Base-by-base conservation (phyloP, 2,329 filamentous ascomycete genomes). In the Claviceps paspali region DNA sequence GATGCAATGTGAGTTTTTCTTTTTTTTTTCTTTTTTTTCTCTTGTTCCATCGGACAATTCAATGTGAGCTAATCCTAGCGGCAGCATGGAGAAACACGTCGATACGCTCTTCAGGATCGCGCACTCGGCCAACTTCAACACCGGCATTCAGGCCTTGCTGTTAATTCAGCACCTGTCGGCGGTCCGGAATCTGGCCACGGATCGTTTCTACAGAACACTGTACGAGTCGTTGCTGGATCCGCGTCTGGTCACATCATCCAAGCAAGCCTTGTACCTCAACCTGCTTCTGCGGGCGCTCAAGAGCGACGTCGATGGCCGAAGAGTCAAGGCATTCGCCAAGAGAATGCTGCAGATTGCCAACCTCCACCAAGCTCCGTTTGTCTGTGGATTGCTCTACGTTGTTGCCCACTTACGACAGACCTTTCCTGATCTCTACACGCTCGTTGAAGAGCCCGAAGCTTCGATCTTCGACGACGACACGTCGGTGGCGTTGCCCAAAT, bases 111-210 rank as follows among this genome's bases (percentile, higher is more conserved):
- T 95, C 70, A 79, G 77, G 49, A 91, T 98, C 50, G 93, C 91
- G 0, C 91, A 98, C 60, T 96, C 88, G 1, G 85, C 88, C 39
- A 98, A 98, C 59, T 96, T 98, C 70, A 98, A 96, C 62, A 98
- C 91, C 1, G 91, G 86, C 53, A 84, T 98, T 27, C 91, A 98
- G 59, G 88, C 91, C 24, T 71, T 98, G 45, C 81, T 94, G 62
- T 67, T 98, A 33, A 92, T 98, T 46, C 91, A 96, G 55, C 91
- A 96, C 56, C 72, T 98, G 21, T 83, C 86, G 1, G 68, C 77
- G 2, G 74, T 79, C 3, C 85, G 91, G 54, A 80, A 87, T 49
- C 68, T 88, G 38, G 79, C 81, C 4, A 79, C 80, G 10, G 91
- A 98, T 51, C 75, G 91, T 42, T 98, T 94, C 63, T 98, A 96